Conservation (phyloP, 768 basidiomycete species). For the Dictyophora rubrovolvata region DNA sequence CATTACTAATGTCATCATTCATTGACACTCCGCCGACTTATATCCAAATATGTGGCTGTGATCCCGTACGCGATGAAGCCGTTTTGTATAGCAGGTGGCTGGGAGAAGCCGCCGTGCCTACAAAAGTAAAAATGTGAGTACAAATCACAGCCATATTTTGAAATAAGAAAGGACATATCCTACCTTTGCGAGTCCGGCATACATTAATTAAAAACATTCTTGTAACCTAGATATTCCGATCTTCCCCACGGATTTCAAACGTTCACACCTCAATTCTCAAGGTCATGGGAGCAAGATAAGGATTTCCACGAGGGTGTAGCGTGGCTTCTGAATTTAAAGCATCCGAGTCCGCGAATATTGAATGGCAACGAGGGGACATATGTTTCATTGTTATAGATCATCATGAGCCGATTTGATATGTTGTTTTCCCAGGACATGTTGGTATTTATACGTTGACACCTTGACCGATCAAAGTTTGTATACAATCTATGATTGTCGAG, state of each 20-base stretch:
- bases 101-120: conserved; percentile 15
- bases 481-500: too few relatives aligned
- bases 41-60: conserved; percentile 17
- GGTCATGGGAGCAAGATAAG: neutral
- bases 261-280: neutral
- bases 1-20: conserved; percentile 15
- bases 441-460: too few relatives aligned
- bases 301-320: neutral
- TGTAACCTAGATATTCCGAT: neutral
- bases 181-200: too few relatives aligned
- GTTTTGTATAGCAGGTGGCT: conserved; percentile 17
- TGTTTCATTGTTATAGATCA: too few relatives aligned
- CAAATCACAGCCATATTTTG: neutral
- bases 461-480: too few relatives aligned
- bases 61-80: conserved; percentile 21
- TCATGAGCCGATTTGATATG: too few relatives aligned
- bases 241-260: neutral
- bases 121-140: conserved; percentile 16
- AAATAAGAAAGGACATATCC: neutral
- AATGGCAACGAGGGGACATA: neutral
- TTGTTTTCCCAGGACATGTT: too few relatives aligned
- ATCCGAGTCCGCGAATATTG: neutral
- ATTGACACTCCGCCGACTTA: conserved; percentile 15
- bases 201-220: neutral
- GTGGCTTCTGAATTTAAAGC: neutral